Percentiles rank a stretch among this genome's conserved stretches.
Evolutionary conservation across 257 asterid species (phyloP).

Genomic region (Solanum virginianum): DNA sequence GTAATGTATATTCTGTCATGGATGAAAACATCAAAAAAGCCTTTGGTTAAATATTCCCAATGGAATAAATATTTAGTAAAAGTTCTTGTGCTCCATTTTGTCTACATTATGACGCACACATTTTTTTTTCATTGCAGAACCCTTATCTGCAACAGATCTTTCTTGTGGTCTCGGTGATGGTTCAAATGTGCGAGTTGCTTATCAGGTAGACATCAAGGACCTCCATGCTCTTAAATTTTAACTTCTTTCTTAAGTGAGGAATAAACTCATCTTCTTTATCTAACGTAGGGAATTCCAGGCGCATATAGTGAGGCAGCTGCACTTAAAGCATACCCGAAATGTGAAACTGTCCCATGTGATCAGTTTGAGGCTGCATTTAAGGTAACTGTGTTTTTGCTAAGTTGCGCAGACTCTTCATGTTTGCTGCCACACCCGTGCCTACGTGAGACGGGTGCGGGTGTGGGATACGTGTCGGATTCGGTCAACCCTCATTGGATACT

Average conservation of each 20-base stretch:
- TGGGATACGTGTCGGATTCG: too few relatives aligned
- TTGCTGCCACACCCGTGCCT: too few relatives aligned
- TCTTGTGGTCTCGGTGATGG: constrained; percentile 29
- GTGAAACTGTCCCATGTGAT: constrained; percentile 95
- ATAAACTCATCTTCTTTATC: background rate
- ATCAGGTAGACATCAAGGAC: constrained; percentile 43
- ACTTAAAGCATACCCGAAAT: constrained; percentile 69
- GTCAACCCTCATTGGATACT: too few relatives aligned
- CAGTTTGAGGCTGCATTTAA: constrained; percentile 78
- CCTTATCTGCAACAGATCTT: constrained; percentile 49
- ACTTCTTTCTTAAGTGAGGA: background rate
- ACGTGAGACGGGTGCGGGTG: too few relatives aligned
- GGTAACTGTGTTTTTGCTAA: constrained; percentile 21
- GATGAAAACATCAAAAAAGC: background rate
- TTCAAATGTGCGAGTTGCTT: constrained; percentile 70
- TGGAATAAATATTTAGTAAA: background rate
- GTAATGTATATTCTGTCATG: background rate
- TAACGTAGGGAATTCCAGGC: constrained; percentile 69
- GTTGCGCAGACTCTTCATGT: too few relatives aligned
- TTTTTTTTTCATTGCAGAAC: constrained; percentile 40
- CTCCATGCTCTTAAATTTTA: background rate
- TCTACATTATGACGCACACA: background rate
- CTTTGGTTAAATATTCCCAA: background rate
- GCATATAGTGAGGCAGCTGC: constrained; percentile 94
- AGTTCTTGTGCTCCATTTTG: background rate